phyloP scores from a whole-genome alignment of 164 flowering plant genomes.

The Annona squamosa region DNA sequence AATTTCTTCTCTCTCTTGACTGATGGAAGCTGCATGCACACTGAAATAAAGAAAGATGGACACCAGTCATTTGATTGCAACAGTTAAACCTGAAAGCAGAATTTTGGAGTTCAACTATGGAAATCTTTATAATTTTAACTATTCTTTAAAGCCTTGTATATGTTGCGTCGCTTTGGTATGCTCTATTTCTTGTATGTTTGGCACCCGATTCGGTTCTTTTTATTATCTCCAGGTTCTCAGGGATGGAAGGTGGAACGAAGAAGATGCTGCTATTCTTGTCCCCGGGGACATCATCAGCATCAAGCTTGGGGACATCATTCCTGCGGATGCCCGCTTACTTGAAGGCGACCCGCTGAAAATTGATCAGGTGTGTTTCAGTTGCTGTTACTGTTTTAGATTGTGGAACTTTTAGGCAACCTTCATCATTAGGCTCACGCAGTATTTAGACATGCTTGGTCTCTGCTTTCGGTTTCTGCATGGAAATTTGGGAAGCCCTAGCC shows the following conservation, averaged over 20 bases:
- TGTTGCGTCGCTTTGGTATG: background rate
- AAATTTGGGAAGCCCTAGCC: background rate
- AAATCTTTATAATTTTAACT: background rate
- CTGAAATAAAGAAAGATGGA: no score
- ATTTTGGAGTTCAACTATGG: background rate
- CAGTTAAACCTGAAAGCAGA: background rate
- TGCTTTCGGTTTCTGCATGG: background rate
- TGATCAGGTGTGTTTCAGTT: slow-evolving; percentile 51
- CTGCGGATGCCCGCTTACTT: slow-evolving; percentile 90
- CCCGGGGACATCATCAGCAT: slow-evolving; percentile 88
- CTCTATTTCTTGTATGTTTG: background rate
- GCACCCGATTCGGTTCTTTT: background rate
- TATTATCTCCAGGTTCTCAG: slow-evolving; percentile 51
- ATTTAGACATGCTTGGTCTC: background rate
- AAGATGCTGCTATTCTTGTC: slow-evolving; percentile 72
- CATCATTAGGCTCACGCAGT: background rate
- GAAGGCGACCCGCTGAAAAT: slow-evolving; percentile 88
- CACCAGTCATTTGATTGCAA: no score
- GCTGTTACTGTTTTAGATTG: background rate
- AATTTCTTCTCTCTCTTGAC: no score
- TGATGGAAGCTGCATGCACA: no score
- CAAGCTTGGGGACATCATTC: slow-evolving; percentile 83
- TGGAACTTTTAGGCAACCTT: background rate
- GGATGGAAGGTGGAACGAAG: slow-evolving; percentile 80
- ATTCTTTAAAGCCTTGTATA: background rate